Evolutionary conservation across 1,284 basidiomycete species (phyloP).

Genomic region (Malassezia vespertilionis): DNA sequence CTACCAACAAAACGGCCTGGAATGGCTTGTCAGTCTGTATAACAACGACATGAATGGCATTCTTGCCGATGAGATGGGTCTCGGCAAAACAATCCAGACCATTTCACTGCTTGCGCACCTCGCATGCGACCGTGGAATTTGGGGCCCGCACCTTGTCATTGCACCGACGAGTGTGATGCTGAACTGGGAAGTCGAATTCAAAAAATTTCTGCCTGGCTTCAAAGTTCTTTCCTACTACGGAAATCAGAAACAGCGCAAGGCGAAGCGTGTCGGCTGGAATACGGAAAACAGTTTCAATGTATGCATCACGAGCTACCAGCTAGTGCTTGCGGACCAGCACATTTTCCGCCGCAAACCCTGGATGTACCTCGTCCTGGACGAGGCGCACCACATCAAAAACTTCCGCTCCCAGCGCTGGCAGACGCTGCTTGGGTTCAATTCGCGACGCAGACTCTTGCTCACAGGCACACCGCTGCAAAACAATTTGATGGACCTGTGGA

Average conservation of each 20-base stretch:
- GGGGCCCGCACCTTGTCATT: conserved; percentile 92
- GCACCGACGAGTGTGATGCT: conserved; percentile 88
- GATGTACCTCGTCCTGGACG: conserved; percentile 94
- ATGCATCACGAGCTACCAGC: conserved; percentile 87
- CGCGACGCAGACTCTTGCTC: conserved; percentile 71
- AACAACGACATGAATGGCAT: conserved; percentile 81
- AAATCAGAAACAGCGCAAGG: conserved; percentile 77
- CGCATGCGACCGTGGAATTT: conserved; percentile 84
- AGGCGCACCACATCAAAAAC: conserved; percentile 98
- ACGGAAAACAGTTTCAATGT: conserved; percentile 87
- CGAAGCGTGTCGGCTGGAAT: conserved; percentile 85
- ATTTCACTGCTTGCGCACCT: conserved; percentile 83
- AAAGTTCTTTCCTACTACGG: conserved; percentile 85
- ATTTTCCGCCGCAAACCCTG: conserved; percentile 89
- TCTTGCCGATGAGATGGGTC: conserved; percentile 56
- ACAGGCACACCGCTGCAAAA: conserved; percentile 93
- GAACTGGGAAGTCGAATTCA: conserved; percentile 99
- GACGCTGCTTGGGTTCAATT: conserved; percentile 82
- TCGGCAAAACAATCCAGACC: conserved; percentile 91
- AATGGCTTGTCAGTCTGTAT: conserved; percentile 88
- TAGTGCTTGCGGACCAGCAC: conserved; percentile 77
- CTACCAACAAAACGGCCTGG: conserved; percentile 85
- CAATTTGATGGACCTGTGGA: conserved; percentile 90
- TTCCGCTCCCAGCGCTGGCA: conserved; percentile 93
- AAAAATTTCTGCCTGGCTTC: conserved; percentile 92